Base-by-base conservation (phyloP, 1,284 basidiomycete species). In the Naganishia albida region DNA sequence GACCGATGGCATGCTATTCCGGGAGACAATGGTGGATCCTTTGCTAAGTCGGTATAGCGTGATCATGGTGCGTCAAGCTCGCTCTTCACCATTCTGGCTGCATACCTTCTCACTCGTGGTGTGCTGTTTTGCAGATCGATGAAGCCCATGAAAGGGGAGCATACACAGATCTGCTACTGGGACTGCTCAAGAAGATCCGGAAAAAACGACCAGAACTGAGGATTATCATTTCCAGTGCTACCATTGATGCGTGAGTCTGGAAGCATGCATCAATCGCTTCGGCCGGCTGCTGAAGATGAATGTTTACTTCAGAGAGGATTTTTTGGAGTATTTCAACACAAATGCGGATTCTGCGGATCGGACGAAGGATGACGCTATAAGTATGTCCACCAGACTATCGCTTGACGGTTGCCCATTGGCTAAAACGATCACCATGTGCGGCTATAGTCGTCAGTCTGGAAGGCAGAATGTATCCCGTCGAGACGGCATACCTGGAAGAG, bases 1-100 rank as follows among this genome's bases (percentile, higher is more conserved):
- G 85, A 99, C 96, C 30, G 96, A 99, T 76, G 95, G 96, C 48
- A 94, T 97, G 85, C 85, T 99, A 28, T 93, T 99, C 73, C 87
- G 95, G 66, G 96, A 99, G 81, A 89, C 91, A 42, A 85, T 98
- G 70, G 82, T 91, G 43, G 92, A 97, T 73, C 91, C 90, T 23
- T 78, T 97, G 40, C 82, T 99, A 53, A 90, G 88, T 73, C 86
- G 87, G 38, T 99, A 96, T 73, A 94, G 92, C 73, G 90, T 95
- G 4, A 89, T 99, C 67, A 96, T 99, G 88, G 93, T 93, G 70
- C 63, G 85, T 78, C 7, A 16, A 26, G 15, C 40, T 7, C 44
- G 23, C 16, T 23, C 26, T 8, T 8, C 18, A 23, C 18, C n/a
- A 38, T 8, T 28, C 51, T 2, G 34, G 6, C 34, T 7, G 49